phyloP scores from a whole-genome alignment of 163 green algal species.

The Scenedesmus sp. region DNA sequence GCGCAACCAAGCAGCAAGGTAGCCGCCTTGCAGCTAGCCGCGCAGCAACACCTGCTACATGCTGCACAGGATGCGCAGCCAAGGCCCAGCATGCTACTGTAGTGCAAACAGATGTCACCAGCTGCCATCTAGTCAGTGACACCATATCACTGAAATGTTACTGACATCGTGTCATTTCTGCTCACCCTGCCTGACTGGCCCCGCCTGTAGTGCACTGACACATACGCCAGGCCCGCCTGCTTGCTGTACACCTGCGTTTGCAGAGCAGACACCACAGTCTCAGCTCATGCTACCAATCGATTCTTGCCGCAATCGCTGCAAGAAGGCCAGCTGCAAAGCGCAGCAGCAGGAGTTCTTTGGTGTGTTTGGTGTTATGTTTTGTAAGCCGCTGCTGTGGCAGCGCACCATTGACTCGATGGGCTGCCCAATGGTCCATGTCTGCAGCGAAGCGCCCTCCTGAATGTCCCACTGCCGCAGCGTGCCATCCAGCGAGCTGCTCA shows the following conservation, averaged over 20 bases:
- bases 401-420: conserved; percentile 66
- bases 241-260: conserved; percentile 54
- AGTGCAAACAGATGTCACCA: not conserved
- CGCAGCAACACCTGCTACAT: not conserved
- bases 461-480: conserved; percentile 80
- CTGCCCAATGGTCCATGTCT: conserved; percentile 41
- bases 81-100: not conserved
- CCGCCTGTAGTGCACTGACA: conserved; percentile 54
- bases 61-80: not conserved
- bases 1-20: too few species aligned
- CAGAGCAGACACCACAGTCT: not conserved
- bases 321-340: not conserved
- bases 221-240: conserved; percentile 50
- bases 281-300: not conserved
- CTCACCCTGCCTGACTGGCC: conserved; percentile 52
- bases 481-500: conserved; percentile 73
- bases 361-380: not conserved
- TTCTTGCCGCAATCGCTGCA: not conserved
- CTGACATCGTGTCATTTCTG: not conserved
- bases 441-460: conserved; percentile 35
- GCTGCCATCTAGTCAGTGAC: not conserved
- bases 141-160: not conserved
- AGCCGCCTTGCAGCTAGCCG: too few species aligned
- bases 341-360: not conserved
- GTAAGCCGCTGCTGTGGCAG: not conserved